A percentile compares a stretch with the other conserved stretches of the same genome.
Evolutionary conservation across 768 basidiomycete genomes (phyloP).

Genomic region (Suillus cothurnatus): DNA sequence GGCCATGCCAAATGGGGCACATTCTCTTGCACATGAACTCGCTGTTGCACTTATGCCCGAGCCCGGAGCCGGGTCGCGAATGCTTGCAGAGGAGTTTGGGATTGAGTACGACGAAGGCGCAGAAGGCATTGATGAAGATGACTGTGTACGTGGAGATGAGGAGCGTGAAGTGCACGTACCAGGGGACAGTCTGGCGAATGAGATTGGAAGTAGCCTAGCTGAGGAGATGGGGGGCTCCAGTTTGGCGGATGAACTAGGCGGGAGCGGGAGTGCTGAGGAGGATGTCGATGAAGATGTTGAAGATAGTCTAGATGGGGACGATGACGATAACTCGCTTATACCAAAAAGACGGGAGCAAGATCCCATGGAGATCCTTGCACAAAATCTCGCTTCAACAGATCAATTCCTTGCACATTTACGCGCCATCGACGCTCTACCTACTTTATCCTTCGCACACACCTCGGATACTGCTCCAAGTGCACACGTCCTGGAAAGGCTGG

Average conservation of each 20-base stretch:
- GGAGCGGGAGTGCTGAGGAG: constrained; percentile 15
- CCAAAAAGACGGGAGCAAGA: constrained; percentile 43
- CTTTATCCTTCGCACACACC: constrained; percentile 37
- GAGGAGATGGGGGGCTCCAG: constrained; percentile 33
- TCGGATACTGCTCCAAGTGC: constrained; percentile 18
- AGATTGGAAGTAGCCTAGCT: constrained; percentile 23
- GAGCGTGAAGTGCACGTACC: constrained; percentile 27
- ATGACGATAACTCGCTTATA: constrained; percentile 27
- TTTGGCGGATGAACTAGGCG: constrained; percentile 40
- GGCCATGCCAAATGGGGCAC: constrained; percentile 35
- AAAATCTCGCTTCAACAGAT: constrained; percentile 76
- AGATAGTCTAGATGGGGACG: constrained; percentile 26
- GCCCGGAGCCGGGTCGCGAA: constrained; percentile 67
- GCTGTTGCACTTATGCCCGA: constrained; percentile 89
- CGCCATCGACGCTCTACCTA: constrained; percentile 60
- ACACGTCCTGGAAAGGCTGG: constrained; percentile 60
- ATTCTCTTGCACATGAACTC: constrained; percentile 85
- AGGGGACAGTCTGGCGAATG: constrained; percentile 25
- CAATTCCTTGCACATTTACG: constrained; percentile 75
- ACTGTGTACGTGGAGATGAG: constrained; percentile 32
- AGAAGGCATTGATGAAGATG: constrained; percentile 69
- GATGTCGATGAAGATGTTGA: constrained; percentile 16
- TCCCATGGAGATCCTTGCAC: constrained; percentile 71
- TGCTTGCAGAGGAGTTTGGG: constrained; percentile 86
- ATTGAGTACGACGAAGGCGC: constrained; percentile 89